Percentiles rank a stretch among this genome's conserved stretches.
phyloP scores from a whole-genome alignment of 495 filamentous ascomycete species.

The Pseudomonodictys pantanalensis region DNA sequence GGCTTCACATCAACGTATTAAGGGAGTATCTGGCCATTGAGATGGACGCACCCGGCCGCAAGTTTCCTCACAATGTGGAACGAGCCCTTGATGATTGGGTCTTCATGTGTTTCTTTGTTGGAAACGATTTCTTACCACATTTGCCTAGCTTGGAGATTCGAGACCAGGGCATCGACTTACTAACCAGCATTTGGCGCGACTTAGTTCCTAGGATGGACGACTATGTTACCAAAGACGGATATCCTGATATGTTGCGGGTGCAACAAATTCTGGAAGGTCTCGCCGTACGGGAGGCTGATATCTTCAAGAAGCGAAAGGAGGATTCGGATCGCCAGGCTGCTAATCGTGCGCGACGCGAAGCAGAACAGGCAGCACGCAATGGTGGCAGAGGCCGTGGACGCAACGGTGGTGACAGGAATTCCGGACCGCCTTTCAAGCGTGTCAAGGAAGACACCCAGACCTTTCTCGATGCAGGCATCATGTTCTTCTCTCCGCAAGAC shows the following conservation, averaged over 20 bases:
- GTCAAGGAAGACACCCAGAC: conserved; percentile 29
- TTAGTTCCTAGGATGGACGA: conserved; percentile 88
- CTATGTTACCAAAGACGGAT: conserved; percentile 92
- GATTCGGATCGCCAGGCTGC: conserved; percentile 77
- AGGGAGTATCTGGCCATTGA: conserved; percentile 92
- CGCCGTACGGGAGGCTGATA: conserved; percentile 91
- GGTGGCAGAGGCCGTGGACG: background rate
- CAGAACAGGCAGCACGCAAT: conserved; percentile 53
- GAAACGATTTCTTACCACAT: conserved; percentile 98
- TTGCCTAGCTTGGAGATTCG: conserved; percentile 94
- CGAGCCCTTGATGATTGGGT: conserved; percentile 99
- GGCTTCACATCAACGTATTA: conserved; percentile 89
- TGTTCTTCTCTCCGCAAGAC: conserved; percentile 58
- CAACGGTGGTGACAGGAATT: background rate
- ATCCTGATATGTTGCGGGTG: conserved; percentile 79
- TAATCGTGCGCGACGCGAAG: conserved; percentile 70
- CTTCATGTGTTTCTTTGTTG: conserved; percentile 99
- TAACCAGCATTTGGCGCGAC: conserved; percentile 93
- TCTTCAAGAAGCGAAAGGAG: conserved; percentile 81
- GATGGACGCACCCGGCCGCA: conserved; percentile 74
- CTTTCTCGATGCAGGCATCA: conserved; percentile 40
- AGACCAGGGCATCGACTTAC: conserved; percentile 93
- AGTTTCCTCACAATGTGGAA: conserved; percentile 83
- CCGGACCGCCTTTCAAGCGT: conserved; percentile 12
- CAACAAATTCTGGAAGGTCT: conserved; percentile 86